Percentiles rank a stretch among this genome's conserved stretches.
These are phyloP conservation scores for Penicillium simplicissimum DNA, from an alignment of 495 filamentous ascomycete genomes.

Conservation along the genomic window DNA sequence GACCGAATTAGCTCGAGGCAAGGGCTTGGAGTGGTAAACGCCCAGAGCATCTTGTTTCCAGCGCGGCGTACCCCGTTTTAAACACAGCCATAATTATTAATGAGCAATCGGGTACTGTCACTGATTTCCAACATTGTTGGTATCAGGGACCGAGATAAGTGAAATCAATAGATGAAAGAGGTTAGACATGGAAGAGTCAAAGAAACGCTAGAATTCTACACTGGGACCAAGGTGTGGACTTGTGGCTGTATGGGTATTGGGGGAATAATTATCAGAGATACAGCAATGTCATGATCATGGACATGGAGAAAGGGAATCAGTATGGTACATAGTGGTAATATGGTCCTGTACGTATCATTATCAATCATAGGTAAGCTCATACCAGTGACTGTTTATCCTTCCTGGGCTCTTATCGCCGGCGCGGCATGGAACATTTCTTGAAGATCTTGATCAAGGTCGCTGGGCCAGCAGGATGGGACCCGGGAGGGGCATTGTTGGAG, in stretches of 20 bases:
- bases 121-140: too few species aligned
- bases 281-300: not conserved
- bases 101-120: not conserved
- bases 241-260: not conserved
- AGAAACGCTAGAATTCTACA: too few species aligned
- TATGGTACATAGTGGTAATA: not conserved
- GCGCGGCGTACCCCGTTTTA: conserved; percentile 23
- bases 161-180: too few species aligned
- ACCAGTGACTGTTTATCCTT: not conserved
- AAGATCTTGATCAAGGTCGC: conserved; percentile 11
- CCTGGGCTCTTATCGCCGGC: not conserved
- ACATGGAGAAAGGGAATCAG: not conserved
- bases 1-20: conserved; percentile 23
- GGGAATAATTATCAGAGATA: not conserved
- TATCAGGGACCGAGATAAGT: too few species aligned
- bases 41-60: conserved; percentile 19
- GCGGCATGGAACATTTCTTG: conserved; percentile 1
- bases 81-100: conserved; percentile 24
- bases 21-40: conserved; percentile 20
- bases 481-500: not conserved
- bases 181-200: too few species aligned
- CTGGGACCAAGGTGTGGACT: too few species aligned
- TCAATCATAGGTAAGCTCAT: not conserved
- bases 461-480: conserved; percentile 11
- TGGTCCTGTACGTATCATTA: not conserved